Conservation (phyloP, 208 protist species). For the Leptomonas seymouri region DNA sequence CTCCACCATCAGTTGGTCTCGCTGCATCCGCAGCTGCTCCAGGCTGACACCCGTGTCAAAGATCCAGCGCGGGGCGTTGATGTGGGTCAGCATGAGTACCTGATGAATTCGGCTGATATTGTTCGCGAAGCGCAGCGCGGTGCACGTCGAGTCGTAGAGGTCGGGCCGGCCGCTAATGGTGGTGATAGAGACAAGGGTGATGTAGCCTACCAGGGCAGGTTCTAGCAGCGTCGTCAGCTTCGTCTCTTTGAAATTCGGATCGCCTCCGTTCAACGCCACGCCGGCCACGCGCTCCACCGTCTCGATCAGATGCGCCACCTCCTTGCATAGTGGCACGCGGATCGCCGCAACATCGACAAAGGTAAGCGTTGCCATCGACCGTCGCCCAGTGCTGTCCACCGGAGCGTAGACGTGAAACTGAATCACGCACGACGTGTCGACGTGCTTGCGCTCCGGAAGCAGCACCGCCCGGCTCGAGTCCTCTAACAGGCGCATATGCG, state of each 20-base stretch:
- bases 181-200: slow-evolving; percentile 82
- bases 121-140: slow-evolving; percentile 64
- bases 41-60: slow-evolving; percentile 71
- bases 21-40: slow-evolving; percentile 57
- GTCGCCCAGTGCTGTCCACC: slow-evolving; percentile 66
- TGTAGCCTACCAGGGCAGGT: slow-evolving; percentile 73
- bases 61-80: slow-evolving; percentile 78
- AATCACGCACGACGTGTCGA: slow-evolving; percentile 79
- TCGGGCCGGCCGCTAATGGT: slow-evolving; percentile 80
- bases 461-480: slow-evolving; percentile 55
- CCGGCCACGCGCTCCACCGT: slow-evolving; percentile 70
- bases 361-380: slow-evolving; percentile 86
- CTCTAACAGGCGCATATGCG: slow-evolving; percentile 74
- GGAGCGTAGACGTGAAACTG: slow-evolving; percentile 90
- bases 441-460: slow-evolving; percentile 70
- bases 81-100: slow-evolving; percentile 82
- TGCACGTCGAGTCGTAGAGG: slow-evolving; percentile 63
- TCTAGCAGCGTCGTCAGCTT: slow-evolving; percentile 82
- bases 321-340: slow-evolving; percentile 56
- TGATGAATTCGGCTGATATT: slow-evolving; percentile 77
- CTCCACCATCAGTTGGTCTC: slow-evolving; percentile 51
- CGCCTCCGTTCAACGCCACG: slow-evolving; percentile 43
- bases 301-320: slow-evolving; percentile 72
- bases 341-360: slow-evolving; percentile 88
- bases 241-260: slow-evolving; percentile 63